Percentiles rank a stretch among this genome's conserved stretches.
phyloP scores from a whole-genome alignment of 1,139 yeast genomes.

The Lodderomyces beijingensis region DNA sequence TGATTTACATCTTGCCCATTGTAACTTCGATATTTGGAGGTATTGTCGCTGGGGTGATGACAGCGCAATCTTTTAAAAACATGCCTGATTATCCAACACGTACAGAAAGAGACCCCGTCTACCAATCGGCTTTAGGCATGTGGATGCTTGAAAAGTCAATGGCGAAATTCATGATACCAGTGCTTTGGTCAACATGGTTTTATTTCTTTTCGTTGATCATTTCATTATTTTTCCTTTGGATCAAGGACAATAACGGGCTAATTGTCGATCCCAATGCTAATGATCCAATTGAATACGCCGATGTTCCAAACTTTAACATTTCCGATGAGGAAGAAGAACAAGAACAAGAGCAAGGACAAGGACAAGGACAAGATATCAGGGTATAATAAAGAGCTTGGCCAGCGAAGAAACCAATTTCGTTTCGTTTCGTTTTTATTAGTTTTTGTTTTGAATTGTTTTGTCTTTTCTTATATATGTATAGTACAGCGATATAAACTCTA shows the following conservation, averaged over 20 bases:
- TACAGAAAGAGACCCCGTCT: slow-evolving; percentile 5
- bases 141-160: slow-evolving; percentile 4
- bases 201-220: slow-evolving; percentile 17
- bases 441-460: too few relatives aligned
- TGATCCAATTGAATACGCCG: slow-evolving; percentile 16
- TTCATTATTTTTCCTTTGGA: slow-evolving; percentile 31
- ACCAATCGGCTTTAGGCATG: slow-evolving; percentile 7
- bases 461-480: too few relatives aligned
- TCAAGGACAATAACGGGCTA: slow-evolving; percentile 31
- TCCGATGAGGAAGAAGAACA: slow-evolving; percentile 16
- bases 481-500: too few relatives aligned
- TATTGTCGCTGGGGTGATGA: slow-evolving; percentile 3
- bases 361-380: slow-evolving; percentile 4
- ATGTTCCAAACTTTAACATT: slow-evolving; percentile 19
- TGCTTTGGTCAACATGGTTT: slow-evolving; percentile 15
- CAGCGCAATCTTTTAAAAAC: background rate
- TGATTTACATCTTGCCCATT: slow-evolving; percentile 29
- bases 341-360: too few relatives aligned
- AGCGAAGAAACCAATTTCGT: too few relatives aligned
- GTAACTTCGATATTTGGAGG: slow-evolving; percentile 13
- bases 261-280: slow-evolving; percentile 20
- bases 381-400: too few relatives aligned
- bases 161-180: slow-evolving; percentile 4
- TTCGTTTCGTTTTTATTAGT: too few relatives aligned
- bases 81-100: slow-evolving; percentile 8